Conservation (phyloP, 1,139 yeast species). For the Saccharomyces hybrid region DNA sequence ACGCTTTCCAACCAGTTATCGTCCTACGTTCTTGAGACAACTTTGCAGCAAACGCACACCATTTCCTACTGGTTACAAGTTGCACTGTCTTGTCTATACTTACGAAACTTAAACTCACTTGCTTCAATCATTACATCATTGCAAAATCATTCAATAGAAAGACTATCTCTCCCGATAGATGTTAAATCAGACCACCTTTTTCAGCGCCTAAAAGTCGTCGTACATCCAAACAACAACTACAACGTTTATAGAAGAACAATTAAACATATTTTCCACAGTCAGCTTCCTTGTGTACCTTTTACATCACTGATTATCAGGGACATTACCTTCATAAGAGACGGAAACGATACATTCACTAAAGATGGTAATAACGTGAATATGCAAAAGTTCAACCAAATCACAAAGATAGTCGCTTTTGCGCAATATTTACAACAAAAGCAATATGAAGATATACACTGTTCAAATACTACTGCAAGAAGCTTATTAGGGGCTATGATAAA, state of each 20-base stretch:
- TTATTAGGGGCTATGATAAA: constrained; percentile 13
- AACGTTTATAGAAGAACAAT: constrained; percentile 64
- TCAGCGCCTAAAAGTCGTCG: constrained; percentile 59
- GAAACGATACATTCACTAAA: constrained; percentile 56
- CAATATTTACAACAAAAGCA: constrained; percentile 53
- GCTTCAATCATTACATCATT: constrained; percentile 84
- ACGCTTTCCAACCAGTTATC: constrained; percentile 72
- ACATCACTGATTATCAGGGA: constrained; percentile 80
- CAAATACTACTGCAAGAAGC: background rate
- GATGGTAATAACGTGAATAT: constrained; percentile 47
- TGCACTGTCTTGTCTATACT: constrained; percentile 71
- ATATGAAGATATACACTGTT: background rate
- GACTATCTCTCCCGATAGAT: constrained; percentile 53
- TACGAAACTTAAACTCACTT: constrained; percentile 76
- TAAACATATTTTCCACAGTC: constrained; percentile 44
- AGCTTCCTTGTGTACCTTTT: constrained; percentile 77
- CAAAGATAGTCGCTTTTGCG: constrained; percentile 68
- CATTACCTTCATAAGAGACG: constrained; percentile 80
- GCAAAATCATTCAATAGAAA: constrained; percentile 71
- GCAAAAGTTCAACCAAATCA: constrained; percentile 71
- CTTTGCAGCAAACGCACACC: constrained; percentile 39
- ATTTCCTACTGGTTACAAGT: constrained; percentile 76
- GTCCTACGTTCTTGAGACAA: constrained; percentile 75
- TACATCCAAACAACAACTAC: constrained; percentile 82
- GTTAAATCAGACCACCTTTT: constrained; percentile 60